phyloP scores from a whole-genome alignment of 1,284 basidiomycete species.

The Hortiboletus rubellus region DNA sequence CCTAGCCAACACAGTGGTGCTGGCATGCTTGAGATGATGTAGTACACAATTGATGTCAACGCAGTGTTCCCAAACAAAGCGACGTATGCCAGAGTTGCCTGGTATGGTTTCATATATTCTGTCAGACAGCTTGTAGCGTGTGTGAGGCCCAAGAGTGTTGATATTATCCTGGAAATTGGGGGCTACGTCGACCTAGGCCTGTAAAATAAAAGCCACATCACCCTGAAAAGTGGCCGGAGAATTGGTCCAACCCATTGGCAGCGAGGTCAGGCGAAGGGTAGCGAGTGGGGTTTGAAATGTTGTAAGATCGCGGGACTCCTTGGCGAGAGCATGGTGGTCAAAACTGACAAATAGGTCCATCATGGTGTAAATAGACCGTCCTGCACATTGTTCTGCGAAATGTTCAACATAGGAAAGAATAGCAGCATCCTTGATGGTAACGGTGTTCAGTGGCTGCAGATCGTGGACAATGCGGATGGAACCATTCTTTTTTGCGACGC shows the following conservation, averaged over 20 bases:
- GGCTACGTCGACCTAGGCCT: no score
- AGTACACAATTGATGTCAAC: conserved; percentile 21
- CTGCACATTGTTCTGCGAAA: conserved; percentile 13
- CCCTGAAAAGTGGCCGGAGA: background rate
- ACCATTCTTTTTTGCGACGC: conserved; percentile 19
- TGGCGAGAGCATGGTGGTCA: background rate
- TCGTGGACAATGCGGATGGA: conserved; percentile 27
- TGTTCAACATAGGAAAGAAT: conserved; percentile 13
- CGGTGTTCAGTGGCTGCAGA: conserved; percentile 28
- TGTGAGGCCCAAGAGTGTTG: no score
- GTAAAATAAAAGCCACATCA: no score
- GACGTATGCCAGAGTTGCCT: conserved; percentile 30
- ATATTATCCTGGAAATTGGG: no score
- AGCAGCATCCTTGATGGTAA: conserved; percentile 27
- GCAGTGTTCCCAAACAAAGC: conserved; percentile 29
- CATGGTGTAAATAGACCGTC: conserved; percentile 13
- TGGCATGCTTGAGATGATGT: conserved; percentile 18
- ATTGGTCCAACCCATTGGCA: conserved; percentile 42
- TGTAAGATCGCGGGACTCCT: conserved; percentile 14
- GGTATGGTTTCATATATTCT: no score
- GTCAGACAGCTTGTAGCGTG: no score
- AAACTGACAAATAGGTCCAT: conserved; percentile 21
- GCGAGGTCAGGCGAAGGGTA: conserved; percentile 14
- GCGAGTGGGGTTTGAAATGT: conserved; percentile 28
- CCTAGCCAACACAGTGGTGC: conserved; percentile 17